phyloP scores from a whole-genome alignment of 345 rosid genomes.

The Lumnitzera littorea region DNA sequence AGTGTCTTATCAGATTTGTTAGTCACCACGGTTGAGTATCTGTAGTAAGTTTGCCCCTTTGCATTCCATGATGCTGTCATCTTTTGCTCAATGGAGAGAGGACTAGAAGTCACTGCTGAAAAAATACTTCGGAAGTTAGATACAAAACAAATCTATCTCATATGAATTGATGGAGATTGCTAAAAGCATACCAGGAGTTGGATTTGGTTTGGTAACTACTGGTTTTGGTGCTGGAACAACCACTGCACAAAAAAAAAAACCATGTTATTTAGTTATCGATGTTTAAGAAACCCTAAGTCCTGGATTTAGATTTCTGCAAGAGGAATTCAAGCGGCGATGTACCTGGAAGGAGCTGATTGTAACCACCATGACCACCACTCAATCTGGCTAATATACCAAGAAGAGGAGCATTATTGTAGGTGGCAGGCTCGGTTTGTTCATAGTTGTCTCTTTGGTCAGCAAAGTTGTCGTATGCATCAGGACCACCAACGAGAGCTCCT shows the following conservation, averaged over 20 bases:
- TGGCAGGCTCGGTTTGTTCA: slow-evolving; percentile 97
- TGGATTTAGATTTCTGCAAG: no score
- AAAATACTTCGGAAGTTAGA: not conserved
- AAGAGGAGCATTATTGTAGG: slow-evolving; percentile 95
- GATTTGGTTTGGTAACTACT: slow-evolving; percentile 34
- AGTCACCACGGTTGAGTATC: slow-evolving; percentile 68
- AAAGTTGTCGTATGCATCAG: slow-evolving; percentile 91
- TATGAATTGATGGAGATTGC: not conserved
- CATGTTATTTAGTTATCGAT: slow-evolving; percentile 2
- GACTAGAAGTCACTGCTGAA: slow-evolving; percentile 49
- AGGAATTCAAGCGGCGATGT: slow-evolving; percentile 1
- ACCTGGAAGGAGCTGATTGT: slow-evolving; percentile 95
- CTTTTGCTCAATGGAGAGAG: slow-evolving; percentile 62
- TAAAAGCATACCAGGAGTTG: slow-evolving; percentile 48
- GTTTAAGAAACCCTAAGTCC: no score
- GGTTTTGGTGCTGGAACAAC: slow-evolving; percentile 43
- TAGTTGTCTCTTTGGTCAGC: slow-evolving; percentile 91
- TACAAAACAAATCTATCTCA: not conserved
- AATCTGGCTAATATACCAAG: slow-evolving; percentile 87
- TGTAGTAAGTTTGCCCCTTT: slow-evolving; percentile 65
- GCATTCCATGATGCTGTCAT: slow-evolving; percentile 68
- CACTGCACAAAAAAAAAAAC: slow-evolving; percentile 19
- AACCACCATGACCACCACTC: slow-evolving; percentile 53
- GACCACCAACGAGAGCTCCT: slow-evolving; percentile 95
- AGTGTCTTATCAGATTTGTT: slow-evolving; percentile 67